phyloP scores from a whole-genome alignment of 1,284 basidiomycete species.

The Irpex lacteus region DNA sequence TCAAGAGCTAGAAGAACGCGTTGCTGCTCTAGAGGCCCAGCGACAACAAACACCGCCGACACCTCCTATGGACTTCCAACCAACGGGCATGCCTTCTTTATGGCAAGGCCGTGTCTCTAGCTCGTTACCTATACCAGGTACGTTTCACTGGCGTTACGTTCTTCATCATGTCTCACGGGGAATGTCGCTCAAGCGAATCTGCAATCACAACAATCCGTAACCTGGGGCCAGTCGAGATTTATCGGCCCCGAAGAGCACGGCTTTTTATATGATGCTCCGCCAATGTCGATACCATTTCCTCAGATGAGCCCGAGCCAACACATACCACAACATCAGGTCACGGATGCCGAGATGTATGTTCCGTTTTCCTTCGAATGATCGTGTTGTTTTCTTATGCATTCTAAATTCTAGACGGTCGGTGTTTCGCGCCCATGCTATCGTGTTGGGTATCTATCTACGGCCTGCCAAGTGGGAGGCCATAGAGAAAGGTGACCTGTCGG shows the following conservation, averaged over 20 bases:
- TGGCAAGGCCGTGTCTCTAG: not conserved
- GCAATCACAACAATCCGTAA: not conserved
- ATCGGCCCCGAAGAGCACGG: not conserved
- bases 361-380: not conserved
- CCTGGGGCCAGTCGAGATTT: not conserved
- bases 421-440: conserved; percentile 21
- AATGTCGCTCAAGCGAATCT: not conserved
- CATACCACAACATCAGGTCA: not conserved
- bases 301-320: not conserved
- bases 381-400: not conserved
- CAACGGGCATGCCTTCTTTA: not conserved
- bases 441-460: conserved; percentile 22
- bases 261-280: not conserved
- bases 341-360: not conserved
- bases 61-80: not conserved
- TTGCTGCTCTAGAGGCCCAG: conserved; percentile 20
- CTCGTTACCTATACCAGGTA: not conserved
- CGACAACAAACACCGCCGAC: not conserved
- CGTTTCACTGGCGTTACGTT: not conserved
- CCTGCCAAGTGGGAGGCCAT: conserved; percentile 24
- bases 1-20: conserved; percentile 22
- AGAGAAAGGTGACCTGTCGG: conserved; percentile 22
- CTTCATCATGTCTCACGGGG: not conserved
- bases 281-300: not conserved
- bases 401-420: conserved; percentile 18